Base-by-base conservation (phyloP, 768 basidiomycete genomes). In the Rhodotorula kratochvilovae region DNA sequence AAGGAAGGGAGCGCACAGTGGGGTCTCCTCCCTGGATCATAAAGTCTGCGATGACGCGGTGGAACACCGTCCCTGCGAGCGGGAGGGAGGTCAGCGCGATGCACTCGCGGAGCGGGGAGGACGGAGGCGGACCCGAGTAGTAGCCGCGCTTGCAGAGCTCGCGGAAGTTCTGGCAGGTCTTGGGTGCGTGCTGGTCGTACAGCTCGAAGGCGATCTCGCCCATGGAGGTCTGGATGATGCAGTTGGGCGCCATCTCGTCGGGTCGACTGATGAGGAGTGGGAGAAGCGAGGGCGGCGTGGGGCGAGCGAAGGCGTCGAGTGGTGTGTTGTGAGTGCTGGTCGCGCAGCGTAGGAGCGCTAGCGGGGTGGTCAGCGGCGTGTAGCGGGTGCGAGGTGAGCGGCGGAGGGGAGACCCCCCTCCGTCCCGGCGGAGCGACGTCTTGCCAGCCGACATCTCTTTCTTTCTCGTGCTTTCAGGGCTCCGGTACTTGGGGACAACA, bases 101-200 rank as follows among this genome's bases (percentile, higher is more conserved):
- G 29, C 46, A 16, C 10, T 15, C 16, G 13, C 36, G n/a, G 2
- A 6, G 25, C 21, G 29, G 3, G 10, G 33, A 33, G n/a, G 53
- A 45, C 29, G 55, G 29, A 35, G 43, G 39, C 60, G 45, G 19
- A 66, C 70, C 69, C 16, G 54, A 45, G 64, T 97, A 97, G 81
- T 96, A 97, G 1, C 94, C 93, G 68, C 88, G 86, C 79, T 87
- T 48, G 29, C 29, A 85, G 39, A 98, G 87, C 76, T 93, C 91
- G 70, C 87, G 85, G 81, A 98, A 97, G 84, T 98, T 99, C 80
- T 90, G 87, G 83, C 93, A 96, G 21, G 94, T 94, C 90, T 96
- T 71, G 2, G 74, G 74, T 1, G 74, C 74, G 53, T 75, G 67
- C n/a, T 72, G 57, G 35, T 61, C n/a, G 59, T 75, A 75, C 16